A percentile compares a stretch with the other conserved stretches of the same genome.
These are phyloP conservation scores for Aspergillus asperescens DNA, from an alignment of 495 filamentous ascomycete species.

Conservation along the genomic window DNA sequence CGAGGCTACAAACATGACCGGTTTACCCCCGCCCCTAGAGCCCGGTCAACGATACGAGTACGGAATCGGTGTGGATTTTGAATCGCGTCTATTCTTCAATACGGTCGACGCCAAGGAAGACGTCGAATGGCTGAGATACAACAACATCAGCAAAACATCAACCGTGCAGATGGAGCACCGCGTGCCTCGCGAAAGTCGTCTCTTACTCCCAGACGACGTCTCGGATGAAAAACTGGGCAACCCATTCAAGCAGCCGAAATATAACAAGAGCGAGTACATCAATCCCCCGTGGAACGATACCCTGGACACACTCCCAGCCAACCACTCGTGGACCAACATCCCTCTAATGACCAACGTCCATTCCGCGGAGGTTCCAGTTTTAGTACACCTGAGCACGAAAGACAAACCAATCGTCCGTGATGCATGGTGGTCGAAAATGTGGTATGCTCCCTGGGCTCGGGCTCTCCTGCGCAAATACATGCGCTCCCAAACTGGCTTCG, in stretches of 20 bases:
- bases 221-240: slow-evolving; percentile 29
- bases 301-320: slow-evolving; percentile 38
- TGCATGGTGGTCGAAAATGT: slow-evolving; percentile 52
- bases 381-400: slow-evolving; percentile 46
- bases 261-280: slow-evolving; percentile 28
- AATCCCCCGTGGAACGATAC: slow-evolving; percentile 37
- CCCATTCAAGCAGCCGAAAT: slow-evolving; percentile 38
- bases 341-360: slow-evolving; percentile 52
- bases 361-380: slow-evolving; percentile 42
- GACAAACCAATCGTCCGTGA: slow-evolving; percentile 33
- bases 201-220: slow-evolving; percentile 40
- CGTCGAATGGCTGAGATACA: slow-evolving; percentile 46
- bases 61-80: slow-evolving; percentile 54
- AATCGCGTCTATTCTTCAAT: slow-evolving; percentile 51
- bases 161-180: slow-evolving; percentile 36
- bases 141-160: slow-evolving; percentile 39
- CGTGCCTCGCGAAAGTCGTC: slow-evolving; percentile 40
- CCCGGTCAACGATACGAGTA: slow-evolving; percentile 49
- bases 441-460: slow-evolving; percentile 51
- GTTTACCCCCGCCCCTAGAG: slow-evolving; percentile 32
- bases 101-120: slow-evolving; percentile 39
- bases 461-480: slow-evolving; percentile 49
- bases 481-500: slow-evolving; percentile 39
- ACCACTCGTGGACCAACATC: slow-evolving; percentile 45
- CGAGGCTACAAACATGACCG: slow-evolving; percentile 44